Conservation (phyloP, 2,329 filamentous ascomycete genomes). For the Epichloe aotearoae region DNA sequence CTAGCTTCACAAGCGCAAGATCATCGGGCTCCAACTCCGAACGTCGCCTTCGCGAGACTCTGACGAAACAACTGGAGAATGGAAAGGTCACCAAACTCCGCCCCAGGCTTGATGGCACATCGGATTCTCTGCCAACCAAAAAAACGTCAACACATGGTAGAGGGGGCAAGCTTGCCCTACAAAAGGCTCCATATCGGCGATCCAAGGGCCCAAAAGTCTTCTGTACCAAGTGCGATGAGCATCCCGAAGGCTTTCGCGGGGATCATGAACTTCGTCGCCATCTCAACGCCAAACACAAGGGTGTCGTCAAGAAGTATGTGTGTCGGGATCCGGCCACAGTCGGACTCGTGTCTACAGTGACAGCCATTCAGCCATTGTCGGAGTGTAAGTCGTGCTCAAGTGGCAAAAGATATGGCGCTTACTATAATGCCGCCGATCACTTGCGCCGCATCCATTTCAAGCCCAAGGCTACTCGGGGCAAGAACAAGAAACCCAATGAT, state of each 20-base stretch:
- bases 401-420: conserved; percentile 71
- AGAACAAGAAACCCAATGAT: conserved; percentile 24
- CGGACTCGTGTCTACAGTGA: conserved; percentile 29
- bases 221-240: conserved; percentile 57
- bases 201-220: conserved; percentile 59
- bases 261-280: conserved; percentile 70
- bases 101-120: conserved; percentile 27
- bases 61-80: conserved; percentile 31
- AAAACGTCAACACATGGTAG: conserved; percentile 17
- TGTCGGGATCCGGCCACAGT: conserved; percentile 38
- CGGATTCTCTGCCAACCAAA: conserved; percentile 5
- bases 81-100: conserved; percentile 25
- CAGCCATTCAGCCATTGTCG: conserved; percentile 49
- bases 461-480: conserved; percentile 37
- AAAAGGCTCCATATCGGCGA: conserved; percentile 36
- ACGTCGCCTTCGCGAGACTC: conserved; percentile 33
- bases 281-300: conserved; percentile 50
- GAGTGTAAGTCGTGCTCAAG: conserved; percentile 75
- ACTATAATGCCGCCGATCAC: conserved; percentile 92
- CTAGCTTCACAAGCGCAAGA: conserved; percentile 26
- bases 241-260: conserved; percentile 69
- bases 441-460: conserved; percentile 81
- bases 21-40: conserved; percentile 32
- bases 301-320: conserved; percentile 40
- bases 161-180: conserved; percentile 31